Conservation (phyloP, 140 eudicot species). For the Cichorium intybus region DNA sequence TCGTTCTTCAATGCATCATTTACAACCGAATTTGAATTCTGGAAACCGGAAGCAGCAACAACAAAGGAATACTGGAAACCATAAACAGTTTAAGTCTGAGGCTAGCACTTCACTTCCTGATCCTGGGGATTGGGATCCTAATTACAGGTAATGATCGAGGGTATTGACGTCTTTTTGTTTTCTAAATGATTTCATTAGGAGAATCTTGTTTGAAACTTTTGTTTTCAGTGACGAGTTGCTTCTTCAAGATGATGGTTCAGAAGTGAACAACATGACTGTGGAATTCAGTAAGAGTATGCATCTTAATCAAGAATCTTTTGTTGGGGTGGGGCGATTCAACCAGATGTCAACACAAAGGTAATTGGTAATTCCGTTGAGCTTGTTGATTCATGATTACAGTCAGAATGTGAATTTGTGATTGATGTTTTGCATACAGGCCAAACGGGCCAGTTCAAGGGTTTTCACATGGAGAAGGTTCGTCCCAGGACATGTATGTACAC, state of each 20-base stretch:
- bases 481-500: slow-evolving; percentile 40
- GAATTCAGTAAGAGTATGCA: slow-evolving; percentile 66
- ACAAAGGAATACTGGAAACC: slow-evolving; percentile 45
- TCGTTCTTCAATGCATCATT: slow-evolving; percentile 40
- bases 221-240: slow-evolving; percentile 80
- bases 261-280: slow-evolving; percentile 44
- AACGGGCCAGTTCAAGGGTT: slow-evolving; percentile 56
- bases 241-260: slow-evolving; percentile 81
- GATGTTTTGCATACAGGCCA: slow-evolving; percentile 41
- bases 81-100: slow-evolving; percentile 53
- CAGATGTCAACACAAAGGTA: slow-evolving; percentile 62
- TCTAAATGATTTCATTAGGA: background rate
- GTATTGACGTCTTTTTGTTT: background rate
- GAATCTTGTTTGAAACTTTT: background rate
- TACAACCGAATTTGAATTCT: slow-evolving; percentile 44
- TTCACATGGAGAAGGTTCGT: slow-evolving; percentile 50
- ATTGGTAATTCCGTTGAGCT: background rate
- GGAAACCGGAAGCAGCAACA: slow-evolving; percentile 64
- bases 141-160: slow-evolving; percentile 63
- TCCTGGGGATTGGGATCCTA: slow-evolving; percentile 99
- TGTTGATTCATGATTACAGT: background rate
- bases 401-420: background rate
- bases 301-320: slow-evolving; percentile 54
- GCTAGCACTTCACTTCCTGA: slow-evolving; percentile 69
- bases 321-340: slow-evolving; percentile 42